These are phyloP conservation scores for Saccharomycopsis amapae DNA, from an alignment of 805 yeast species.

Conservation along the genomic window DNA sequence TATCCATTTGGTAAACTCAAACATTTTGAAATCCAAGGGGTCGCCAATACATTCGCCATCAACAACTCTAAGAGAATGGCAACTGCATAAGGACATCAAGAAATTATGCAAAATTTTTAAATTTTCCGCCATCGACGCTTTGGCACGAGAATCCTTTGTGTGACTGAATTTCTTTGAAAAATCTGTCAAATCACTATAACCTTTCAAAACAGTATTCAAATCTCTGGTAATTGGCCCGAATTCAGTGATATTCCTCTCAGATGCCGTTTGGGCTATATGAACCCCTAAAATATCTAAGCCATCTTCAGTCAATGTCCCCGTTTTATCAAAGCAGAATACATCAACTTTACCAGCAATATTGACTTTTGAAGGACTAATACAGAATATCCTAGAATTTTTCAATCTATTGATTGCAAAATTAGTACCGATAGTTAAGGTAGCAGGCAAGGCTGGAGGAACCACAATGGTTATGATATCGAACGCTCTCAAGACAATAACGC, in stretches of 20 bases:
- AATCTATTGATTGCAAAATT: slow-evolving; percentile 81
- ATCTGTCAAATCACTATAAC: slow-evolving; percentile 1
- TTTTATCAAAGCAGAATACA: slow-evolving; percentile 87
- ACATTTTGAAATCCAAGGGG: slow-evolving; percentile 91
- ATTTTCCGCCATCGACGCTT: slow-evolving; percentile 1
- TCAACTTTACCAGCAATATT: slow-evolving; percentile 95
- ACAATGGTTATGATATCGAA: slow-evolving; percentile 92
- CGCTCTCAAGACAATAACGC: slow-evolving; percentile 76
- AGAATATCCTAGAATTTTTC: slow-evolving; percentile 62
- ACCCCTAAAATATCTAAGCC: slow-evolving; percentile 82
- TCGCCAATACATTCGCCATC: slow-evolving; percentile 85
- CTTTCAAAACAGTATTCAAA: slow-evolving; percentile 21
- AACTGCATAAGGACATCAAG: slow-evolving; percentile 43
- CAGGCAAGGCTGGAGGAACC: slow-evolving; percentile 98
- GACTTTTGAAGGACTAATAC: slow-evolving; percentile 91
- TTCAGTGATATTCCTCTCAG: slow-evolving; percentile 14
- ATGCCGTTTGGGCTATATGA: slow-evolving; percentile 30
- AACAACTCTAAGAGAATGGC: slow-evolving; percentile 79
- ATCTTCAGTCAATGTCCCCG: slow-evolving; percentile 96
- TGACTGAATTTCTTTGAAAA: slow-evolving; percentile 23
- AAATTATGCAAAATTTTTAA: slow-evolving; percentile 24
- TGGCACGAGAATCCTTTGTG: neutral
- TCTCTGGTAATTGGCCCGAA: slow-evolving; percentile 21
- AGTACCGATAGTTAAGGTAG: slow-evolving; percentile 93
- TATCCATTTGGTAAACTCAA: slow-evolving; percentile 76